Evolutionary conservation across 129 eudicot species (phyloP).

Genomic region (Gnaphalium uliginosum): DNA sequence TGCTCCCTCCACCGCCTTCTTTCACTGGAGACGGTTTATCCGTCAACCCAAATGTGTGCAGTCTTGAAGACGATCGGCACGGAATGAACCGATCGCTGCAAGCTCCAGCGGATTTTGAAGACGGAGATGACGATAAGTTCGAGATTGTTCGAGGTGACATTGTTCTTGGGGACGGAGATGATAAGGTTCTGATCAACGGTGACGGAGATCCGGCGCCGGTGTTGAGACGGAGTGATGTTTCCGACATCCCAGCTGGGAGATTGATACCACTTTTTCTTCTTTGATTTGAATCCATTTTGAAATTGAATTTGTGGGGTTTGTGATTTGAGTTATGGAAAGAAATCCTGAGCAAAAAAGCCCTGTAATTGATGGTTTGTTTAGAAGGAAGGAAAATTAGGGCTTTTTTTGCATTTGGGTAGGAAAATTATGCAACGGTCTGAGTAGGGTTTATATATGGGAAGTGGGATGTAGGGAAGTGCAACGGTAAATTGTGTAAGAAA

Average conservation of each 20-base stretch:
- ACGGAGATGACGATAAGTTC: constrained; percentile 57
- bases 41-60: constrained; percentile 77
- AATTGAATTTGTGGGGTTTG: not conserved
- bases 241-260: constrained; percentile 89
- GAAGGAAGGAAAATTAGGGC: constrained; percentile 27
- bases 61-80: constrained; percentile 89
- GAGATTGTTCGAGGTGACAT: constrained; percentile 61
- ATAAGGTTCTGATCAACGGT: constrained; percentile 34
- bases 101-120: constrained; percentile 60
- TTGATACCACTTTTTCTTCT: constrained; percentile 91
- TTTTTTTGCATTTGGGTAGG: constrained; percentile 1
- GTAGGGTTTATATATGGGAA: constrained; percentile 38
- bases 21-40: constrained; percentile 72
- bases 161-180: constrained; percentile 55
- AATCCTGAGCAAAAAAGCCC: constrained; percentile 7
- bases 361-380: constrained; percentile 7
- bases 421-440: constrained; percentile 30
- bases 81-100: constrained; percentile 97
- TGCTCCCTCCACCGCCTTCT: constrained; percentile 54
- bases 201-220: constrained; percentile 45
- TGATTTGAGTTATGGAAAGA: not conserved
- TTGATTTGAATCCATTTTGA: constrained; percentile 58
- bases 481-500: constrained; percentile 59
- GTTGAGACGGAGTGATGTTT: constrained; percentile 68
- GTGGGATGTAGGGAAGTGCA: not conserved